A percentile compares a stretch with the other conserved stretches of the same genome.
Evolutionary conservation across 2,329 filamentous ascomycete species (phyloP).

Genomic region (Apiospora malaysiana): DNA sequence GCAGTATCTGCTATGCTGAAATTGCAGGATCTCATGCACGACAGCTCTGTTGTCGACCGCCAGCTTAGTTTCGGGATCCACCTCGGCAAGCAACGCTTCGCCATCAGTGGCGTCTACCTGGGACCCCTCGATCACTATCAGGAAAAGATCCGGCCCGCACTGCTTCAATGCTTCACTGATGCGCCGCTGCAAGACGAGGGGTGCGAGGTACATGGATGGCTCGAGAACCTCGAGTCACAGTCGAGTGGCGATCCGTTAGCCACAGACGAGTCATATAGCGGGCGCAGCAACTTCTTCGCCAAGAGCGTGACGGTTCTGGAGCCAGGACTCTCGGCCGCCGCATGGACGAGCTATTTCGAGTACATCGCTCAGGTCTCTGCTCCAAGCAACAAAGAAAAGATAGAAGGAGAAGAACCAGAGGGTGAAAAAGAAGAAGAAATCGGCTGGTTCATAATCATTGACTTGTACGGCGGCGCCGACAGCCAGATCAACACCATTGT

Average conservation of each 20-base stretch:
- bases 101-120: constrained; percentile 41
- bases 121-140: constrained; percentile 35
- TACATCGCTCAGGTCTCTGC: constrained; percentile 26
- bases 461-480: constrained; percentile 43
- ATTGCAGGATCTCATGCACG: constrained; percentile 41
- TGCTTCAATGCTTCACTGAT: constrained; percentile 33
- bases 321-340: constrained; percentile 32
- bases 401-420: neutral
- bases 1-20: constrained; percentile 33
- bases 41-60: constrained; percentile 37
- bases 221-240: constrained; percentile 30
- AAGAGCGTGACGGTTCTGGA: constrained; percentile 41
- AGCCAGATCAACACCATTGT: constrained; percentile 35
- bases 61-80: constrained; percentile 37
- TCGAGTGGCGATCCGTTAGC: constrained; percentile 29
- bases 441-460: constrained; percentile 39
- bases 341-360: constrained; percentile 34
- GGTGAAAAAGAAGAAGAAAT: constrained; percentile 26
- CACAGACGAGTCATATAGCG: constrained; percentile 24
- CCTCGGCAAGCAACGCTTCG: constrained; percentile 33
- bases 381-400: neutral
- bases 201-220: constrained; percentile 31
- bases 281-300: constrained; percentile 41
- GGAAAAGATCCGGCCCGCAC: constrained; percentile 32
- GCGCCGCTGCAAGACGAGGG: neutral